These are phyloP conservation scores for Euclidium syriacum DNA, from an alignment of 345 rosid species.

Conservation along the genomic window DNA sequence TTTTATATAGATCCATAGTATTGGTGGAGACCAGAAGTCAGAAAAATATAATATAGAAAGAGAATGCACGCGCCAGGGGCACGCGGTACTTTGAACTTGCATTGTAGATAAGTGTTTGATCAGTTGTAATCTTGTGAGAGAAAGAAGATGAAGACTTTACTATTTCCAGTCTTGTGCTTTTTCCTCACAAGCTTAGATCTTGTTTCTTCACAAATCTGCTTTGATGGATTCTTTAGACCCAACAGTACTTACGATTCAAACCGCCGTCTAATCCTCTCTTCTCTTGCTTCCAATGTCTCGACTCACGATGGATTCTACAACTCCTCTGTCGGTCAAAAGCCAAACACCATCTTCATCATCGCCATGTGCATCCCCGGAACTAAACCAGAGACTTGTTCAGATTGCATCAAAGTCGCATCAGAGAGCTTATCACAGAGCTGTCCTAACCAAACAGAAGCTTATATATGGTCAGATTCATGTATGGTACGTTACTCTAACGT, in stretches of 20 bases:
- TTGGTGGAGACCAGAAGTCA: no score
- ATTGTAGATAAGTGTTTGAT: no score
- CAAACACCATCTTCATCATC: neutral
- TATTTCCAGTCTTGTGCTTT: neutral
- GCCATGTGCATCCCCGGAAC: constrained; percentile 31
- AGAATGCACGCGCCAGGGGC: no score
- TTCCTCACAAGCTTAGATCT: neutral
- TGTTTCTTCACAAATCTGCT: neutral
- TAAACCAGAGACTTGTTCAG: neutral
- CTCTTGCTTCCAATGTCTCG: neutral
- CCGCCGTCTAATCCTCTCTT: constrained; percentile 6
- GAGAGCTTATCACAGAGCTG: constrained; percentile 7
- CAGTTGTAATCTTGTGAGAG: neutral
- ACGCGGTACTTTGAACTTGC: no score
- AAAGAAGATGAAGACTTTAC: neutral
- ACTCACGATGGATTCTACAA: constrained; percentile 14
- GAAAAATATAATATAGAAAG: no score
- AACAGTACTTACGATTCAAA: constrained; percentile 12
- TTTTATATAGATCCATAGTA: no score
- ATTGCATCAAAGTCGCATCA: constrained; percentile 14
- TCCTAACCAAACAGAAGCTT: constrained; percentile 27
- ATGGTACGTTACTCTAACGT: constrained; percentile 31
- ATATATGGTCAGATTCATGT: constrained; percentile 22
- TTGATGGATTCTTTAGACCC: constrained; percentile 11
- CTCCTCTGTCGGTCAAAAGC: constrained; percentile 9